Base-by-base conservation (phyloP, 1,139 yeast genomes). In the Nakaseomyces nivariensis region DNA sequence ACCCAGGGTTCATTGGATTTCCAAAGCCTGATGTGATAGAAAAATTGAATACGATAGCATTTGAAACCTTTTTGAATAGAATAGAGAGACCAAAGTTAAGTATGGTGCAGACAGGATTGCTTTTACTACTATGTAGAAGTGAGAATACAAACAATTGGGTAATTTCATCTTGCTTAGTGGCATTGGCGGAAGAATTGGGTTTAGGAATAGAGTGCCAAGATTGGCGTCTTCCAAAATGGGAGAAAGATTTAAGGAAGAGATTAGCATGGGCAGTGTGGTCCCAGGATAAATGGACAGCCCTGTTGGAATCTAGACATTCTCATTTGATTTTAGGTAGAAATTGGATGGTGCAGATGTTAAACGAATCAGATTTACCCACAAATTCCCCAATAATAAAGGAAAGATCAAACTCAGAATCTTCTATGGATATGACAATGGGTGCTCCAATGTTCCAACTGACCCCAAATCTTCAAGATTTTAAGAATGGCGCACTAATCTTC, bases 221-320 rank as follows among this genome's bases (percentile, higher is more conserved):
- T 54, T 89, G 97, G 97, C 81, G 85, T 60, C 67, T 89, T 36
- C 97, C 97, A 0, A 82, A 84, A 58, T 89, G 97, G 97, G 97
- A 89, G 63, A 73, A 95, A 49, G 92, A 94, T 1, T 68, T 89
- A 45, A 72, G 97, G 48, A 78, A 87, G 58, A 72, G 96, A 50
- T 68, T 89, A 48, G 95, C 96, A 0, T 89, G 97, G 97, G 96
- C 96, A 0, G 94, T 87, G 1, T 88, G 80, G 73, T 72, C 85
- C 51, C 95, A 87, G 66, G 96, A 87, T 60, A 87, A 88, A 63
- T 89, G 97, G 97, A 73, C 83, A 4, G 72, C 95, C 0, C 68
- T 88, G 43, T 78, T 80, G 52, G 92, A 87, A 61, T 78, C 90
- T 0, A 71, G 96, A 45, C 94, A 95, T 1, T 81, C 95, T 0